Evolutionary conservation across 306 rosid species (phyloP).

Genomic region (Fagus crenata): DNA sequence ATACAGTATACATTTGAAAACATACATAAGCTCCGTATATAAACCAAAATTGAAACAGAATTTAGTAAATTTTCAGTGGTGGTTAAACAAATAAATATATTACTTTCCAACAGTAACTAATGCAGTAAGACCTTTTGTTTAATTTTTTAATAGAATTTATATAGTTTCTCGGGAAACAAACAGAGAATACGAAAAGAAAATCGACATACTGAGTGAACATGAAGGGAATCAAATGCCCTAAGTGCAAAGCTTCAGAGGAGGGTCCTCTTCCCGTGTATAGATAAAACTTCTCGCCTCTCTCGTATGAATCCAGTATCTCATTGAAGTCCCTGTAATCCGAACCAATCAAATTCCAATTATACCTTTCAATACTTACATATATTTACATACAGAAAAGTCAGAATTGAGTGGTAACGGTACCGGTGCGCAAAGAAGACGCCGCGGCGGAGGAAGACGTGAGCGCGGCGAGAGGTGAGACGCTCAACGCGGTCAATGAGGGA

Average conservation of each 20-base stretch:
- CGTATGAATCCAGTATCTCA: conserved; percentile 69
- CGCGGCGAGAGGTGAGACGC: conserved; percentile 64
- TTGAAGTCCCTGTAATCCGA: conserved; percentile 55
- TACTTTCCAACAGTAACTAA: not conserved
- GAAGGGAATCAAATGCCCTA: conserved; percentile 88
- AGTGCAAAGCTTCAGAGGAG: conserved; percentile 91
- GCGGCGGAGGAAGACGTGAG: conserved; percentile 90
- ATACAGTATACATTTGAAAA: too few species aligned
- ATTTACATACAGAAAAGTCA: not conserved
- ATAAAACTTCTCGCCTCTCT: conserved; percentile 81
- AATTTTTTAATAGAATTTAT: not conserved
- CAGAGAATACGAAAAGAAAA: not conserved
- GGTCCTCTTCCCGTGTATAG: conserved; percentile 92
- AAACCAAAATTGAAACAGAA: too few species aligned
- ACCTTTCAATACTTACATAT: not conserved
- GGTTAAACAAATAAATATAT: too few species aligned
- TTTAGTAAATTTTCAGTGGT: too few species aligned
- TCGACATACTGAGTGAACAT: conserved; percentile 83
- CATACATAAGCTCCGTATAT: too few species aligned
- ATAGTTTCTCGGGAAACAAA: not conserved
- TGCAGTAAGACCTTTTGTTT: not conserved
- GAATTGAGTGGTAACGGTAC: conserved; percentile 8
- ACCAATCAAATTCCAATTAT: not conserved
- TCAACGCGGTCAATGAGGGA: conserved; percentile 58
- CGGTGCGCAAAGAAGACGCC: conserved; percentile 95